Percentiles rank a stretch among this genome's conserved stretches.
These are phyloP conservation scores for Ustilago loliicola DNA, from an alignment of 1,284 basidiomycete species.

Conservation along the genomic window DNA sequence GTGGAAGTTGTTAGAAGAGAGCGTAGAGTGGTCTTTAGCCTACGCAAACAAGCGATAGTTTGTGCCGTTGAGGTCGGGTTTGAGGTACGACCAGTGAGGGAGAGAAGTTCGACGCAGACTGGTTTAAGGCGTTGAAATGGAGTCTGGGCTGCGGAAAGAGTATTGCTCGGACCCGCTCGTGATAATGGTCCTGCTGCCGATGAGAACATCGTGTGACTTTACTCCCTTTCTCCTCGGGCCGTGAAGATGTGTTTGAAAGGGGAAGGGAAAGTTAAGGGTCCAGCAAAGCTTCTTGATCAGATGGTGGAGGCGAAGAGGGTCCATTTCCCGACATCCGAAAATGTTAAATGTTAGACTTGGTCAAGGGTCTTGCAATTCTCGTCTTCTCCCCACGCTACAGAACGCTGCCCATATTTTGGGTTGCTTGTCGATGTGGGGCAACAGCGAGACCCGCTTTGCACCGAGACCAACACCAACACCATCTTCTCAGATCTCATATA, in stretches of 20 bases:
- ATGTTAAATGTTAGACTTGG: neutral
- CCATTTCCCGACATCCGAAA: slow-evolving; percentile 24
- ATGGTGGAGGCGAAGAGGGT: slow-evolving; percentile 20
- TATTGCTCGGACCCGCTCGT: neutral
- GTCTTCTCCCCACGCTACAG: neutral
- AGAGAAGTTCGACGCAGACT: slow-evolving; percentile 57
- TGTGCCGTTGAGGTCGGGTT: slow-evolving; percentile 8
- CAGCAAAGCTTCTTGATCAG: neutral
- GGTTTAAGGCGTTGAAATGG: slow-evolving; percentile 58
- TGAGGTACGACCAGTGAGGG: slow-evolving; percentile 16
- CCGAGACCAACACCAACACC: slow-evolving; percentile 10
- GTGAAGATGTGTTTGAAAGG: neutral
- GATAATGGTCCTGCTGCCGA: slow-evolving; percentile 29
- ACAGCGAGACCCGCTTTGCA: neutral
- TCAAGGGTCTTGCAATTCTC: neutral
- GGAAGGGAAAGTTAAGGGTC: slow-evolving; percentile 18
- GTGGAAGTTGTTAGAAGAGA: neutral
- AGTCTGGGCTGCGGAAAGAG: slow-evolving; percentile 11
- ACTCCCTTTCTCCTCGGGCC: neutral
- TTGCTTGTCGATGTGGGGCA: slow-evolving; percentile 9
- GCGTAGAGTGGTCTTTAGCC: slow-evolving; percentile 20
- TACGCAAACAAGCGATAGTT: slow-evolving; percentile 18
- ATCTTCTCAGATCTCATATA: neutral
- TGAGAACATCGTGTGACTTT: slow-evolving; percentile 23
- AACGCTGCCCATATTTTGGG: slow-evolving; percentile 3